Evolutionary conservation across 768 basidiomycete species (phyloP), one percentile per base, ranked within the genome.

Genomic region (Boletellus sp.): DNA sequence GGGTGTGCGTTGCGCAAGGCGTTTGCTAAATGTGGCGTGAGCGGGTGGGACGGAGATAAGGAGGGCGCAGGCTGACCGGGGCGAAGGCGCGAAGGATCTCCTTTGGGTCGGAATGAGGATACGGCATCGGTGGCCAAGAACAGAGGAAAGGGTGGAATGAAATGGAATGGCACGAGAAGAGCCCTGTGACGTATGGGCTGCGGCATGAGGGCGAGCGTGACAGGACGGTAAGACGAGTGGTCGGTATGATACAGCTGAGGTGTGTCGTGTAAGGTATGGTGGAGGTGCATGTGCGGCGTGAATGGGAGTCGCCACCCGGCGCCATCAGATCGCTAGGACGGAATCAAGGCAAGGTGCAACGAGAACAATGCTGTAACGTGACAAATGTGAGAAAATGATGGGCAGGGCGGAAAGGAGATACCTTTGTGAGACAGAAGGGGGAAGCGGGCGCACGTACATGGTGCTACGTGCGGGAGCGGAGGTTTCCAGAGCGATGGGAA

Each of bases 1-100:
- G 85, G 3, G 78, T 78, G 65, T 85, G 86, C 32, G 64, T 60
- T 42, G 75, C 70, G 26, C 74, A 67, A 8, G 79, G 80, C 39
- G 47, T 36, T 23, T 57, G 43, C 54, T 57, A 37, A 24, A 28
- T 12, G 41, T 23, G 24, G 4, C 11, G 35, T 55, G 10, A 58
- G 52, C 13, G 7, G n/a, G 13, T 12, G 28, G 43, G 9, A 45
- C 22, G 38, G 51, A 20, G 45, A 46, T 22, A 23, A 11, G 33
- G 31, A 7, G 28, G 26, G 20, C 9, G 22, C 43, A 47, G 34
- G 55, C 72, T n/a, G 45, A 77, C 79, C 46, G 65, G 65, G 42
- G 79, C 64, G 56, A 79, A 79, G 0, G 67, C 52, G 24, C 72
- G 70, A 32, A 80, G 57, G 23, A 56, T 48, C 36, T 56, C 69